Percentiles rank a stretch among this genome's conserved stretches.
These are phyloP conservation scores for Tricholoma furcatifolium DNA, from an alignment of 768 basidiomycete genomes.

Conservation along the genomic window DNA sequence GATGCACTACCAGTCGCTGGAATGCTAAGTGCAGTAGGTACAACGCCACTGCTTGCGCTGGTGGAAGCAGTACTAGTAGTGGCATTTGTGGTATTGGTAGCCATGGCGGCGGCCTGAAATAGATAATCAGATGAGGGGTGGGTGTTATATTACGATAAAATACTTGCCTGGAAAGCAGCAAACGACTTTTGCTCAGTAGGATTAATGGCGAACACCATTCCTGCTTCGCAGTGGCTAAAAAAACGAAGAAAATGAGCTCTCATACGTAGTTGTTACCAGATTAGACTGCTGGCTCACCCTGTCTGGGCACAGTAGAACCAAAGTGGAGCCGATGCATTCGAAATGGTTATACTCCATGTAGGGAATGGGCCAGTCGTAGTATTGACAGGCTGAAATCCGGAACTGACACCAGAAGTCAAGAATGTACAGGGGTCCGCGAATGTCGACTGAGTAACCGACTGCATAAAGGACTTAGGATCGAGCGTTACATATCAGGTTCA, in stretches of 20 bases:
- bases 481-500: neutral
- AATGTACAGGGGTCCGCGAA: slow-evolving; percentile 52
- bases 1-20: neutral
- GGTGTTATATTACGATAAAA: neutral
- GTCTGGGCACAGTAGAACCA: slow-evolving; percentile 66
- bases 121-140: neutral
- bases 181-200: slow-evolving; percentile 46
- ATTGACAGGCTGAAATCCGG: slow-evolving; percentile 46
- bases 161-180: slow-evolving; percentile 42
- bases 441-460: slow-evolving; percentile 62
- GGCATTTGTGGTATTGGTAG: neutral
- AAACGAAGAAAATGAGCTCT: neutral
- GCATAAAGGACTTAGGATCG: neutral
- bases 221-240: slow-evolving; percentile 44
- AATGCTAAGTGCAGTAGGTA: neutral
- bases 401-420: slow-evolving; percentile 43
- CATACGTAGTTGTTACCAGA: neutral
- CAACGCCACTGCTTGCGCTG: neutral
- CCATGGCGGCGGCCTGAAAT: slow-evolving; percentile 17
- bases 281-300: slow-evolving; percentile 13
- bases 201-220: slow-evolving; percentile 67
- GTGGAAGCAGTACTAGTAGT: neutral
- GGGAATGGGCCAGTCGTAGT: slow-evolving; percentile 11
- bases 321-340: slow-evolving; percentile 43
- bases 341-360: slow-evolving; percentile 33